These are phyloP conservation scores for Sugiyamaella sp. DNA, from an alignment of 1,139 yeast species.

Conservation along the genomic window DNA sequence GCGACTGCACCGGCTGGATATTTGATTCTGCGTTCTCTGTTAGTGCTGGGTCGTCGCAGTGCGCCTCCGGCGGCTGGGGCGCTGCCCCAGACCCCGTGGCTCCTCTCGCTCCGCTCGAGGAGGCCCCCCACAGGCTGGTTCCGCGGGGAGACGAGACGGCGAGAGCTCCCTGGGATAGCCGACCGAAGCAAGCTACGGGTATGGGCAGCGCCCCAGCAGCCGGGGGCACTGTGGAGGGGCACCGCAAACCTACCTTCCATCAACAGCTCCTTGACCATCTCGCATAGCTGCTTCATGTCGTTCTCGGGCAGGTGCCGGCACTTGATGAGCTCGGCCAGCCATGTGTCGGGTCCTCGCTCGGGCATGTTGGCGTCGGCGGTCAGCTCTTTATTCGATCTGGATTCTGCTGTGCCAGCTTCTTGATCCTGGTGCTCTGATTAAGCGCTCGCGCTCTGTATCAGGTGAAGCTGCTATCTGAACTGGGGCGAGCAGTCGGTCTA, in stretches of 20 bases:
- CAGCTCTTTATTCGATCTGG: constrained; percentile 11
- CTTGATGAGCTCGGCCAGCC: constrained; percentile 92
- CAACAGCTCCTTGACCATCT: constrained; percentile 81
- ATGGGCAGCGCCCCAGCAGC: no score
- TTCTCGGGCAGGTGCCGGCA: constrained; percentile 88
- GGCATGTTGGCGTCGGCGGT: constrained; percentile 44
- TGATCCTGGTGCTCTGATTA: no score
- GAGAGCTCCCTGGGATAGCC: no score
- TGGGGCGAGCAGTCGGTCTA: no score
- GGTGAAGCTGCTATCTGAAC: no score
- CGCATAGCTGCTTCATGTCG: constrained; percentile 96
- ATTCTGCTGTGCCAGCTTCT: not conserved
- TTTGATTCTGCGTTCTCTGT: constrained; percentile 64
- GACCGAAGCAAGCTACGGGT: no score
- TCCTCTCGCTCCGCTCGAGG: not conserved
- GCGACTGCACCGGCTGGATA: constrained; percentile 94
- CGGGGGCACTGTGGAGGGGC: no score
- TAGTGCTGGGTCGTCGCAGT: not conserved
- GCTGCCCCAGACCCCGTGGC: not conserved
- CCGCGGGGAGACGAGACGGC: no score
- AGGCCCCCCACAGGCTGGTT: not conserved
- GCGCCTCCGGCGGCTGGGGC: not conserved
- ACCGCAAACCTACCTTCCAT: constrained; percentile 66
- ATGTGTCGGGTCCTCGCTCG: constrained; percentile 90
- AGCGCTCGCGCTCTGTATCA: no score